These are phyloP conservation scores for Trichoderma orchidacearum DNA, from an alignment of 495 filamentous ascomycete genomes.

Conservation along the genomic window DNA sequence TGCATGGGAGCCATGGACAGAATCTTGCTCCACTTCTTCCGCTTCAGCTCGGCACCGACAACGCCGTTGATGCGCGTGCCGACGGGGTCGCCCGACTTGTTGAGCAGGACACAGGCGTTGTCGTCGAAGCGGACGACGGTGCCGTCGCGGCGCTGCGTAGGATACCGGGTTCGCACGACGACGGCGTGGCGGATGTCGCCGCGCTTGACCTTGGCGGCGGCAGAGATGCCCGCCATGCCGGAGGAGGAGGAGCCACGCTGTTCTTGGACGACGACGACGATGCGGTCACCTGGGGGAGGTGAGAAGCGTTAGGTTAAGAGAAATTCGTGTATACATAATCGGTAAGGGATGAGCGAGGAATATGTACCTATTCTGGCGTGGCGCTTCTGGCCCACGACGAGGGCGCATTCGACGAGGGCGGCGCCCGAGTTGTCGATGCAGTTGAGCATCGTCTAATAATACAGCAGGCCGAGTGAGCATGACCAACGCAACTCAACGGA, in stretches of 20 bases:
- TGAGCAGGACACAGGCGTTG: constrained; percentile 95
- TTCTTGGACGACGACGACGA: constrained; percentile 96
- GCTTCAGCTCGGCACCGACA: constrained; percentile 73
- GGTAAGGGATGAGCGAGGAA: not conserved
- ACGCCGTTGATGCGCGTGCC: constrained; percentile 85
- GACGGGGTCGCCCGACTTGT: constrained; percentile 92
- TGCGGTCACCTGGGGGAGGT: constrained; percentile 63
- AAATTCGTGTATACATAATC: too few species aligned
- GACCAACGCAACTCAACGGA: too few species aligned
- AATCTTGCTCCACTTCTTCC: constrained; percentile 94
- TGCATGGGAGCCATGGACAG: constrained; percentile 90
- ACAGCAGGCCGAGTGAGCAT: constrained; percentile 7
- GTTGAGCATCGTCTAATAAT: constrained; percentile 83
- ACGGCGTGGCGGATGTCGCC: constrained; percentile 96
- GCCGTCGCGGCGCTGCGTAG: constrained; percentile 74
- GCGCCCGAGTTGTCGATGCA: constrained; percentile 99
- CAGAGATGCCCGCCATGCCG: constrained; percentile 41
- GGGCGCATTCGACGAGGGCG: constrained; percentile 90
- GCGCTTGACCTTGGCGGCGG: constrained; percentile 83
- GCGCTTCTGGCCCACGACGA: constrained; percentile 81
- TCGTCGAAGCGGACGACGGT: constrained; percentile 88
- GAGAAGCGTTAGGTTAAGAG: not conserved
- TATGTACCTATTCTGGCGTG: constrained; percentile 77
- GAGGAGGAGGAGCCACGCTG: constrained; percentile 51
- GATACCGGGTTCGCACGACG: constrained; percentile 80